Evolutionary conservation across 176 grass and related monocot genomes (phyloP).

Genomic region (Echinochloa phyllopogon): DNA sequence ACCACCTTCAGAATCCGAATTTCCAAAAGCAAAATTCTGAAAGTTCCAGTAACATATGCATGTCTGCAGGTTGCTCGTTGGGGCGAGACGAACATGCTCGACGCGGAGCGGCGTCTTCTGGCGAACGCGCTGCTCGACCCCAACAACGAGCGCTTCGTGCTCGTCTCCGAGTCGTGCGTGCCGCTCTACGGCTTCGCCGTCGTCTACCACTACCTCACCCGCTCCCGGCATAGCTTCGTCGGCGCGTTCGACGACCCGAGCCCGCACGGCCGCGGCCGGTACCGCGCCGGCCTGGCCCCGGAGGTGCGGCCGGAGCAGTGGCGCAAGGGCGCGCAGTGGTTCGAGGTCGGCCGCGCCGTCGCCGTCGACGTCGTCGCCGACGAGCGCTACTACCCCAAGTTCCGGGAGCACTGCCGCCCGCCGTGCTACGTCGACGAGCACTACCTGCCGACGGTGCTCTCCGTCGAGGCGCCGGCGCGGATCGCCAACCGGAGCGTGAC

Average conservation of each 20-base stretch:
- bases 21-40: not conserved
- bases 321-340: conserved; percentile 85
- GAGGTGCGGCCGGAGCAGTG: conserved; percentile 41
- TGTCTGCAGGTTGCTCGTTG: conserved; percentile 45
- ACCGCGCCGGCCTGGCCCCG: conserved; percentile 44
- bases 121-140: conserved; percentile 78
- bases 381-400: conserved; percentile 61
- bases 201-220: conserved; percentile 51
- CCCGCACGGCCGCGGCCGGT: conserved; percentile 56
- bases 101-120: conserved; percentile 70
- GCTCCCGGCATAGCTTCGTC: conserved; percentile 55
- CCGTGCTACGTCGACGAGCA: conserved; percentile 76
- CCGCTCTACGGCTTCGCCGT: conserved; percentile 54
- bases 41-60: not conserved
- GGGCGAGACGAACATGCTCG: conserved; percentile 58
- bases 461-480: not conserved
- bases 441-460: conserved; percentile 71
- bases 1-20: not conserved
- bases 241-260: conserved; percentile 62
- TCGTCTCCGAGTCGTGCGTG: conserved; percentile 74
- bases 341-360: conserved; percentile 52
- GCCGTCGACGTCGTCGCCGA: conserved; percentile 53
- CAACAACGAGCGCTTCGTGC: conserved; percentile 67
- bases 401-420: conserved; percentile 43
- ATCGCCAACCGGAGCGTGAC: conserved; percentile 62